Percentiles rank a stretch among this genome's conserved stretches.
Conservation (phyloP, 108 stramenopile species). For the Skeletonema tropicum region DNA sequence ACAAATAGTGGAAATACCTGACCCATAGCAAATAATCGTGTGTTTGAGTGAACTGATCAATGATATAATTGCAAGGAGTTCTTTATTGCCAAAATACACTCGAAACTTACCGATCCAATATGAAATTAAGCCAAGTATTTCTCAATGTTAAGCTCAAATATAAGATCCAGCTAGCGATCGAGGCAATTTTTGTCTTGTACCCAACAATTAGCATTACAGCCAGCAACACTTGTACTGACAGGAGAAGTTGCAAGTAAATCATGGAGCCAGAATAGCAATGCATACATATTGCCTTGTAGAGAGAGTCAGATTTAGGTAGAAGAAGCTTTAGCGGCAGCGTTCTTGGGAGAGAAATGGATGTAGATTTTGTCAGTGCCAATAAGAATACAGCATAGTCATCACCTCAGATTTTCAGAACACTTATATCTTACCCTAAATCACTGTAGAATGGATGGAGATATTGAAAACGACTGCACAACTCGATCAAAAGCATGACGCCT, state of each 20-base stretch:
- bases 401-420: conserved; percentile 14
- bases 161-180: conserved; percentile 75
- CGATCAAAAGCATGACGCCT: conserved; percentile 62
- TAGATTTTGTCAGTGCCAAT: background rate
- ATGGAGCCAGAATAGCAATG: conserved; percentile 77
- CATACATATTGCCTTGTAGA: conserved; percentile 72
- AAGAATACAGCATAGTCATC: conserved; percentile 2
- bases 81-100: no score
- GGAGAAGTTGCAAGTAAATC: conserved; percentile 59
- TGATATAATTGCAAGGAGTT: no score
- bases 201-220: conserved; percentile 70
- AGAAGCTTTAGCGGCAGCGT: conserved; percentile 74
- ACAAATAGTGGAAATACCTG: conserved; percentile 78
- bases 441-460: conserved; percentile 82
- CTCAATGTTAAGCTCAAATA: conserved; percentile 79
- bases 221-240: conserved; percentile 62
- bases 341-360: conserved; percentile 21
- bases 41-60: background rate
- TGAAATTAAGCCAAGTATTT: conserved; percentile 88
- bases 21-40: background rate
- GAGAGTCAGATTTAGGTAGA: conserved; percentile 64
- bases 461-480: conserved; percentile 68
- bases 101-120: conserved; percentile 80
- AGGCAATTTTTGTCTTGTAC: conserved; percentile 57
- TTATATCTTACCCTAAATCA: conserved; percentile 74